Evolutionary conservation across 768 basidiomycete genomes (phyloP).

Genomic region (Calocera viscosa): DNA sequence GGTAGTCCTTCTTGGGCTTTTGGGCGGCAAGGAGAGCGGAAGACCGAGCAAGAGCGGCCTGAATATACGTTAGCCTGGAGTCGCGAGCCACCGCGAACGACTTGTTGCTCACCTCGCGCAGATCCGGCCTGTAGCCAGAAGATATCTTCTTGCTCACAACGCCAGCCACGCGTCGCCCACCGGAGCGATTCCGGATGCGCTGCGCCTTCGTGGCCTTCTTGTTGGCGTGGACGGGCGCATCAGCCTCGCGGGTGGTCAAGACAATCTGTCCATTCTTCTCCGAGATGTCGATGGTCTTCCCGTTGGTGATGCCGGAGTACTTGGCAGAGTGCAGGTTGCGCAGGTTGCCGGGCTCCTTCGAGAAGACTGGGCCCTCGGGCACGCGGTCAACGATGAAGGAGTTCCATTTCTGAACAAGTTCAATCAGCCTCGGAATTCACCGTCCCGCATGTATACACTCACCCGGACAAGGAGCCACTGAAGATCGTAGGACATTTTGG

Average conservation of each 20-base stretch:
- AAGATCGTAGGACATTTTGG: constrained; percentile 69
- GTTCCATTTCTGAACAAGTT: constrained; percentile 52
- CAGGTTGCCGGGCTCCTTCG: constrained; percentile 83
- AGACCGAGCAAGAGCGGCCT: constrained; percentile 67
- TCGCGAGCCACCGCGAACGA: background rate
- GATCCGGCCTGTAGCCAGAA: constrained; percentile 65
- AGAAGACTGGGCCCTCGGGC: constrained; percentile 63
- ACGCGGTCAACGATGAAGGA: constrained; percentile 74
- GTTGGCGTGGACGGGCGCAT: constrained; percentile 42
- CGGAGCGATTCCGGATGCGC: constrained; percentile 53
- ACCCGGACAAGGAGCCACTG: constrained; percentile 89
- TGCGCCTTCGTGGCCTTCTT: constrained; percentile 37
- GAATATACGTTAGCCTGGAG: background rate
- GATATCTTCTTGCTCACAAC: constrained; percentile 46
- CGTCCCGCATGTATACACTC: constrained; percentile 26
- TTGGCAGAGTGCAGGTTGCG: constrained; percentile 83
- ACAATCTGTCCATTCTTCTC: constrained; percentile 43
- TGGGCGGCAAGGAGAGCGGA: constrained; percentile 59
- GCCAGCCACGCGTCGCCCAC: constrained; percentile 56
- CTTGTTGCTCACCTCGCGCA: constrained; percentile 50
- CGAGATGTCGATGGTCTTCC: constrained; percentile 60
- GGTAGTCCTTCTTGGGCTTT: constrained; percentile 47
- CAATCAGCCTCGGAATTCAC: background rate
- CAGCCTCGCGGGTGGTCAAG: constrained; percentile 53
- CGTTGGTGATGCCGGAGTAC: constrained; percentile 78